Base-by-base conservation (phyloP, 2,329 filamentous ascomycete genomes). In the Botrytis medusae region DNA sequence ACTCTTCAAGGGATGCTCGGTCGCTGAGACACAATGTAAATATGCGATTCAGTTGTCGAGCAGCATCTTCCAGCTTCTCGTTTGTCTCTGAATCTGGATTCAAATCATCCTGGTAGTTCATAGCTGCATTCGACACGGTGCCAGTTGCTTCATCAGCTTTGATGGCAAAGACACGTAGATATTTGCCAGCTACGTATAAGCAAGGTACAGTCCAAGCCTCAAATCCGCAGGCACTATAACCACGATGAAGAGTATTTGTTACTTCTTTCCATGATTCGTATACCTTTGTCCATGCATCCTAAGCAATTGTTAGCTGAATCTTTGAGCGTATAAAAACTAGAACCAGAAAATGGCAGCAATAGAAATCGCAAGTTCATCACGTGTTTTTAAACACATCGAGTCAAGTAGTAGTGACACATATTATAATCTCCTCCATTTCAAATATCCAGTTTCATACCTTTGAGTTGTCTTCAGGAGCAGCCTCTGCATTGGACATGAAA, bases 181-280 rank as follows among this genome's bases (percentile, higher is more conserved):
- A 94, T 83, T 94, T 97, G 72, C 94, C 95, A 37, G 92, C 91
- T 70, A 92, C 88, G 80, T 98, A 98, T 57, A 99, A 86, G 80
- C 93, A 95, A 5, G 96, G 95, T 69, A 99, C 90, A 0, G 94
- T 96, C 95, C 96, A 99, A 46, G 94, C 91, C 76, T 93, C 91
- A 78, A 98, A 93, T 4, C 89, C 87, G 72, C 87, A 86, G 76
- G 88, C 91, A 51, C 90, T 91, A 81, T 98, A 98, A 46, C 94
- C 94, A 77, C 94, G 89, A 73, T 95, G 91, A 57, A 98, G 85
- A 65, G 87, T 85, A 75, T 92, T 92, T 63, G 92, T 89, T 75
- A 98, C 81, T 59, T 97, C 93, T 80, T 93, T 97, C 95, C 96
- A 98, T 18, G 90, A 85, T 75, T 94, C 92, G 80, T 97, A 99